phyloP scores from a whole-genome alignment of 1,139 yeast species.

The Lodderomyces beijingensis region DNA sequence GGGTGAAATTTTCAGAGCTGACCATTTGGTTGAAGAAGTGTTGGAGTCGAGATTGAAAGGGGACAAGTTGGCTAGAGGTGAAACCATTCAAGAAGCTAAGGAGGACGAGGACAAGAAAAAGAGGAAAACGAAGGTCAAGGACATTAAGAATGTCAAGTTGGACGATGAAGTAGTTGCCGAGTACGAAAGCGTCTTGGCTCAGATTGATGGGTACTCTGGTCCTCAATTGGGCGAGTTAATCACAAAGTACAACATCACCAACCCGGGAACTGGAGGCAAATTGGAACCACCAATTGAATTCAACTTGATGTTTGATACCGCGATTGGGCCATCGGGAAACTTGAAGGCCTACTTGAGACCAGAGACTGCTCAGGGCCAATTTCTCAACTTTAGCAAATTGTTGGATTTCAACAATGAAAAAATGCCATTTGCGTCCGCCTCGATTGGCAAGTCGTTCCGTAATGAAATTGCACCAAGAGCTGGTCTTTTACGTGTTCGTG shows the following conservation, averaged over 20 bases:
- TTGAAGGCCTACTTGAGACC: constrained; percentile 95
- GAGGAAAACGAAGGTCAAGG: constrained; percentile 97
- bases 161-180: constrained; percentile 76
- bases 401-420: constrained; percentile 92
- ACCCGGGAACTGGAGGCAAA: constrained; percentile 85
- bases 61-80: constrained; percentile 92
- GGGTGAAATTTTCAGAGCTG: constrained; percentile 98
- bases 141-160: constrained; percentile 81
- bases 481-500: constrained; percentile 96
- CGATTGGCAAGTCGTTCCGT: constrained; percentile 97
- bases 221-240: constrained; percentile 87
- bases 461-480: constrained; percentile 98
- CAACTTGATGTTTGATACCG: constrained; percentile 98
- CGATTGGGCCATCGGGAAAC: constrained; percentile 97
- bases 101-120: constrained; percentile 76
- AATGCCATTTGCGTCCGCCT: constrained; percentile 99
- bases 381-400: constrained; percentile 88
- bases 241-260: constrained; percentile 72
- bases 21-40: constrained; percentile 96
- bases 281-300: constrained; percentile 91
- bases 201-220: constrained; percentile 94
- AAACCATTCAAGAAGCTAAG: constrained; percentile 49
- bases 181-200: constrained; percentile 82
- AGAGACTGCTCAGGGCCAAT: constrained; percentile 99
- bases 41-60: constrained; percentile 94